Percentiles rank a stretch among this genome's conserved stretches.
Conservation (phyloP, 257 asterid genomes). For the Solanum stenotomum region DNA sequence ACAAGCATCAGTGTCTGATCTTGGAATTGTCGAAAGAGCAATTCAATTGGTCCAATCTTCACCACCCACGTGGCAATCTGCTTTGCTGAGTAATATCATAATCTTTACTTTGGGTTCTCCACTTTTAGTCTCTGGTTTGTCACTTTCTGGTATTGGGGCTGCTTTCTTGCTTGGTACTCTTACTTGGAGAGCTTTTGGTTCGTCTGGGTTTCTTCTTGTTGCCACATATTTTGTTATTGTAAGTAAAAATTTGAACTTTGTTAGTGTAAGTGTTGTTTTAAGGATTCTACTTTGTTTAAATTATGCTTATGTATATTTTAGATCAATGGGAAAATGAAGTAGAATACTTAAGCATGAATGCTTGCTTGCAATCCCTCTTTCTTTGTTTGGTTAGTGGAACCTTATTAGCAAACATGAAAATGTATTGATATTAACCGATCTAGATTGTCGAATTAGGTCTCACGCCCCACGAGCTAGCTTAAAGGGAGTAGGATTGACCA, state of each 20-base stretch:
- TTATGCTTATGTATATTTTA: neutral
- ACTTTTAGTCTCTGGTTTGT: slow-evolving; percentile 59
- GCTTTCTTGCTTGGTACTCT: slow-evolving; percentile 93
- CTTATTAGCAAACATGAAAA: neutral
- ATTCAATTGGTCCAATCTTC: slow-evolving; percentile 50
- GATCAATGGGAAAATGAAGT: neutral
- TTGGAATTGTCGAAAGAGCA: slow-evolving; percentile 46
- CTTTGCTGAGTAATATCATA: slow-evolving; percentile 43
- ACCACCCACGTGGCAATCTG: slow-evolving; percentile 82
- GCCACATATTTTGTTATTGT: slow-evolving; percentile 78
- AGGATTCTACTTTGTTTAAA: neutral
- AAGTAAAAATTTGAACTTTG: slow-evolving; percentile 17
- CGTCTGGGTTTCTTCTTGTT: slow-evolving; percentile 72
- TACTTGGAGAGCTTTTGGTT: slow-evolving; percentile 88
- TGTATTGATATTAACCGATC: neutral
- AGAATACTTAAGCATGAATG: neutral
- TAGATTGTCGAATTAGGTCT: neutral
- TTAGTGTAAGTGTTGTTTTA: neutral
- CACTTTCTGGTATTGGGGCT: slow-evolving; percentile 65
- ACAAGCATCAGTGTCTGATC: slow-evolving; percentile 32
- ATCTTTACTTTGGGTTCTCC: slow-evolving; percentile 74
- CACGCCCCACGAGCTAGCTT: neutral
- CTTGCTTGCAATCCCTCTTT: neutral
- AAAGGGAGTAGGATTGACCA: neutral
- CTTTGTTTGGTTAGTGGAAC: neutral